Conservation (phyloP, 2,329 filamentous ascomycete genomes). For the Rhinocladiella similis region DNA sequence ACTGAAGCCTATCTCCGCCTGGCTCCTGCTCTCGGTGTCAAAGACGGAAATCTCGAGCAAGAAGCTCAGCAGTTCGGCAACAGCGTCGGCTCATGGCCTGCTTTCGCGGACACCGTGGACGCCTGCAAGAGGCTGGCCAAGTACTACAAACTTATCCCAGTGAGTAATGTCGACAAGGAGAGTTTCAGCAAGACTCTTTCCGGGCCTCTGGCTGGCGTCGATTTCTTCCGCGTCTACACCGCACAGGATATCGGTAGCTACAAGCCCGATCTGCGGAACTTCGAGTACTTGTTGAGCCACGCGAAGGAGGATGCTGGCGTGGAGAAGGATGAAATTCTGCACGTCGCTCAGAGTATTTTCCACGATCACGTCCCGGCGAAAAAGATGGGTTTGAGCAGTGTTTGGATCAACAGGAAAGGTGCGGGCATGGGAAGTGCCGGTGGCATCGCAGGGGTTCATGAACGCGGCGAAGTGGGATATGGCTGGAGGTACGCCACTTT, state of each 20-base stretch:
- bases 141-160: conserved; percentile 56
- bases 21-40: conserved; percentile 8
- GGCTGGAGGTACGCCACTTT: conserved; percentile 61
- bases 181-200: conserved; percentile 51
- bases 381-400: conserved; percentile 59
- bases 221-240: conserved; percentile 67
- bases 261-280: conserved; percentile 67
- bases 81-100: conserved; percentile 53
- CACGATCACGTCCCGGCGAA: conserved; percentile 68
- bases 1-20: conserved; percentile 9
- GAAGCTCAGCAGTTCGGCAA: conserved; percentile 50
- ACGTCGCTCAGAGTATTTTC: conserved; percentile 67
- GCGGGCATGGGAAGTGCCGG: conserved; percentile 20
- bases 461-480: conserved; percentile 45
- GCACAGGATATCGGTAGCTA: conserved; percentile 71
- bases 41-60: conserved; percentile 1
- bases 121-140: conserved; percentile 52
- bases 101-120: conserved; percentile 58
- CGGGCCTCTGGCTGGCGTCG: conserved; percentile 52
- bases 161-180: conserved; percentile 58
- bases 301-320: conserved; percentile 57
- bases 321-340: conserved; percentile 59
- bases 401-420: conserved; percentile 62
- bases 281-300: conserved; percentile 62
- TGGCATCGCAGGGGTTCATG: conserved; percentile 25